Evolutionary conservation across 208 protist genomes (phyloP).

Genomic region (Crithidia bombi): DNA sequence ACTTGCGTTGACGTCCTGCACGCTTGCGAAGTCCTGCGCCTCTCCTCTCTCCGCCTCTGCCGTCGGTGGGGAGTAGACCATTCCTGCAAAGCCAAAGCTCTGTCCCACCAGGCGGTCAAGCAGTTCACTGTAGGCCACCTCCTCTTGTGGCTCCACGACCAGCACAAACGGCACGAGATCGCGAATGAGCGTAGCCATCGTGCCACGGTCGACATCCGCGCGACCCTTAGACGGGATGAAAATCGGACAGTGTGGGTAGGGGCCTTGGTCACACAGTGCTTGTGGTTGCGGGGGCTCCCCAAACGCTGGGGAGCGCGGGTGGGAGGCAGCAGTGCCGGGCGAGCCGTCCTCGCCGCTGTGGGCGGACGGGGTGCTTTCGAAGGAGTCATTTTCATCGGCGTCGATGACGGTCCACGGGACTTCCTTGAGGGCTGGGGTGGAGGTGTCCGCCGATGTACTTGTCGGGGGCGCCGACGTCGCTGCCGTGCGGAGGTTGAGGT

Average conservation of each 20-base stretch:
- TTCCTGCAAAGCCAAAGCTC: constrained; percentile 48
- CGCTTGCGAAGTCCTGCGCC: not conserved
- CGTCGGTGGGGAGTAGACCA: constrained; percentile 26
- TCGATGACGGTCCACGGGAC: constrained; percentile 16
- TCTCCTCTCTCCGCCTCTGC: not conserved
- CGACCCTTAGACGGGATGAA: constrained; percentile 86
- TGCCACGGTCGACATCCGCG: constrained; percentile 57
- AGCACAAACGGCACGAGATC: constrained; percentile 81
- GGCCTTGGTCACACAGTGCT: constrained; percentile 12
- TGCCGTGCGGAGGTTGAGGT: constrained; percentile 26
- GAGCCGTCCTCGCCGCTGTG: constrained; percentile 2
- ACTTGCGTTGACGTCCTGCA: not conserved
- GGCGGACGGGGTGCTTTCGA: constrained; percentile 23
- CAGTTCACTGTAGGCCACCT: constrained; percentile 48
- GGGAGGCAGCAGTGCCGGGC: not conserved
- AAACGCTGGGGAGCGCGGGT: constrained; percentile 3
- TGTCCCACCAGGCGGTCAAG: constrained; percentile 65
- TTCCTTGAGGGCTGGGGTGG: constrained; percentile 4
- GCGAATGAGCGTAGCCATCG: constrained; percentile 59
- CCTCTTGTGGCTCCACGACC: constrained; percentile 79
- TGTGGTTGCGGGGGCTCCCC: constrained; percentile 14
- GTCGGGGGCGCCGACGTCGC: not conserved
- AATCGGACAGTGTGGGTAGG: constrained; percentile 79
- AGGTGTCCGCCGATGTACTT: not conserved
- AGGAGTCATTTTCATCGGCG: constrained; percentile 20